Evolutionary conservation across 495 filamentous ascomycete genomes (phyloP).

Genomic region (Aspergillus leporis): DNA sequence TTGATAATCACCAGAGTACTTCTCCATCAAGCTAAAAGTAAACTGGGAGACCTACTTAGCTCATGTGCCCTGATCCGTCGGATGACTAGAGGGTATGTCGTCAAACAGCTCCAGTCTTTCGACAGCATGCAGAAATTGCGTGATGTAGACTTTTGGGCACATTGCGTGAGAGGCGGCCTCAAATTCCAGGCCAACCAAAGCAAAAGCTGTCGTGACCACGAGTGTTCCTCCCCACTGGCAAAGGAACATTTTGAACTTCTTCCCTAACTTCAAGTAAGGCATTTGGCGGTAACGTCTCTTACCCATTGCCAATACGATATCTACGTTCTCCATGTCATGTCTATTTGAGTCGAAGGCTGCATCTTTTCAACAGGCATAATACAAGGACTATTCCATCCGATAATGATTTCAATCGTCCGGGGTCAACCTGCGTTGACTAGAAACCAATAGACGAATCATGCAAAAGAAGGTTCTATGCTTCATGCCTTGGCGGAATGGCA

Average conservation of each 20-base stretch:
- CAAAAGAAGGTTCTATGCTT: neutral
- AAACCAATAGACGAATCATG: neutral
- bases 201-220: neutral
- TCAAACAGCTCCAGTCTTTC: neutral
- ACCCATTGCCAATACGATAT: too few relatives aligned
- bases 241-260: neutral
- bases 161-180: constrained; percentile 5
- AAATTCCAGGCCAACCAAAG: neutral
- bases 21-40: too few relatives aligned
- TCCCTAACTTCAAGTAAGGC: neutral
- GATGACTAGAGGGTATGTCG: neutral
- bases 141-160: neutral
- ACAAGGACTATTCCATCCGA: too few relatives aligned
- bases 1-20: neutral
- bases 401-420: too few relatives aligned
- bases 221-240: neutral
- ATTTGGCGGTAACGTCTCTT: too few relatives aligned
- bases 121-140: neutral
- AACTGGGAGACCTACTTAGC: too few relatives aligned
- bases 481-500: neutral
- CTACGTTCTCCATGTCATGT: too few relatives aligned
- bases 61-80: neutral
- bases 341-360: too few relatives aligned
- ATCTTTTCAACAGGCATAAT: too few relatives aligned
- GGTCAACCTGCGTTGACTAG: neutral